Base-by-base conservation (phyloP, 768 basidiomycete genomes). In the Mycena venus region DNA sequence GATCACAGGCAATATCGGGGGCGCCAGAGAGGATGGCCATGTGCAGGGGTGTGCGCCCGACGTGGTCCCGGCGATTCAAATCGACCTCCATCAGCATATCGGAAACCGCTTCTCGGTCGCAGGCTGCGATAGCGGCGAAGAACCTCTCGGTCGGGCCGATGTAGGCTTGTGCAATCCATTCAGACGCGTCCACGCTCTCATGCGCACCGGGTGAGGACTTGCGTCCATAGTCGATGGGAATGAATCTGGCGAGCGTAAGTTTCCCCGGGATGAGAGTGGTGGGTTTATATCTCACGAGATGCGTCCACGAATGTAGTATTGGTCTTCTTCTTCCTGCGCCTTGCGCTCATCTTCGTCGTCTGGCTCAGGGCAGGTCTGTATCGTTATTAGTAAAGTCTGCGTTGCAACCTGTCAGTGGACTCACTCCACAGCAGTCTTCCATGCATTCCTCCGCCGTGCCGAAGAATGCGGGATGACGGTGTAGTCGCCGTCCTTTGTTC, bases 401-500 rank as follows among this genome's bases (percentile, higher is more conserved):
- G 7, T 7, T 25, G 27, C 17, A 49, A 14, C 9, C 5, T 5
- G 10, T 8, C 2, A 29, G 14, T 4, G 19, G 9, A 65, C 23
- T 8, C 49, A 90, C 90, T 84, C 89, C 90, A 78, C 91, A 92
- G 75, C 90, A 91, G 61, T 92, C 91, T 70, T 89, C 90, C 27
- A 91, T 61, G 61, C 88, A 89, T 67, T 92, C 90, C 65, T 85
- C 78, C 77, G 89, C 85, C 0, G 86, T 90, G 8, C 91, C 91
- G 72, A 91, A 91, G 80, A 90, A 92, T 0, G 90, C 91, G 10
- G 90, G 87, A 74, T 92, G 91, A 40, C 91, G 89, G 82, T 92
- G 91, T 1, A 92, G 85, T 4, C 87, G 84, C 11, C 91, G 84
- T 21, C 84, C 87, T 74, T 91, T 89, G 80, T 92, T 91, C 83